phyloP scores from a whole-genome alignment of 148 eudicot genomes.

The Rhododendron mucronatum region DNA sequence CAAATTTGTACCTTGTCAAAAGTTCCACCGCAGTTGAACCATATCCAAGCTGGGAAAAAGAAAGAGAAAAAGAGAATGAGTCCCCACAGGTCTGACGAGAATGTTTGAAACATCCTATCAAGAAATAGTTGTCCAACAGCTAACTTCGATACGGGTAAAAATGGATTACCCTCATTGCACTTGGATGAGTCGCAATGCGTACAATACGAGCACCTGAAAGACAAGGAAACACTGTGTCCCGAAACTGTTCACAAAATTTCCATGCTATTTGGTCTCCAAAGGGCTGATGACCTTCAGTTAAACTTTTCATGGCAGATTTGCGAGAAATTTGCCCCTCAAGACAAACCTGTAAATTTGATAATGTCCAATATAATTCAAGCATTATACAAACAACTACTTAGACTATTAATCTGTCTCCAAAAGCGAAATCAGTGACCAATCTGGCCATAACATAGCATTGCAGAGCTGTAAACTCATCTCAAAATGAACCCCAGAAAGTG shows the following conservation, averaged over 20 bases:
- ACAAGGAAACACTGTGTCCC: conserved; percentile 68
- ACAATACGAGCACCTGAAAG: conserved; percentile 97
- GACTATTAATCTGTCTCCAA: neutral
- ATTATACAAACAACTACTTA: neutral
- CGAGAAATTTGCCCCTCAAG: conserved; percentile 94
- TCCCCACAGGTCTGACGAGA: neutral
- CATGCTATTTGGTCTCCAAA: conserved; percentile 97
- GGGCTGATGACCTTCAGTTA: conserved; percentile 69
- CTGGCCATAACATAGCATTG: neutral
- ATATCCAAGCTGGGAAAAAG: conserved; percentile 75
- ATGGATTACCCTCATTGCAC: conserved; percentile 80
- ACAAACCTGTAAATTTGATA: conserved; percentile 46
- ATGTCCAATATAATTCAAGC: neutral
- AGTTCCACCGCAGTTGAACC: conserved; percentile 87
- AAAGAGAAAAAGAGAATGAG: neutral
- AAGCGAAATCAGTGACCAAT: neutral
- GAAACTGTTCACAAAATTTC: conserved; percentile 84
- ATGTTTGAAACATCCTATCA: neutral
- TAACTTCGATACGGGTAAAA: neutral
- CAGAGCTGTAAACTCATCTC: neutral
- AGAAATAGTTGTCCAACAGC: neutral
- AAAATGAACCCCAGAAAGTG: neutral
- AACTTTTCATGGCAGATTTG: conserved; percentile 65
- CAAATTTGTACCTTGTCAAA: conserved; percentile 52
- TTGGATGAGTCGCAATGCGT: conserved; percentile 95